A percentile compares a stretch with the other conserved stretches of the same genome.
These are phyloP conservation scores for Eudorina sp. DNA, from an alignment of 139 green algal species.

Conservation along the genomic window DNA sequence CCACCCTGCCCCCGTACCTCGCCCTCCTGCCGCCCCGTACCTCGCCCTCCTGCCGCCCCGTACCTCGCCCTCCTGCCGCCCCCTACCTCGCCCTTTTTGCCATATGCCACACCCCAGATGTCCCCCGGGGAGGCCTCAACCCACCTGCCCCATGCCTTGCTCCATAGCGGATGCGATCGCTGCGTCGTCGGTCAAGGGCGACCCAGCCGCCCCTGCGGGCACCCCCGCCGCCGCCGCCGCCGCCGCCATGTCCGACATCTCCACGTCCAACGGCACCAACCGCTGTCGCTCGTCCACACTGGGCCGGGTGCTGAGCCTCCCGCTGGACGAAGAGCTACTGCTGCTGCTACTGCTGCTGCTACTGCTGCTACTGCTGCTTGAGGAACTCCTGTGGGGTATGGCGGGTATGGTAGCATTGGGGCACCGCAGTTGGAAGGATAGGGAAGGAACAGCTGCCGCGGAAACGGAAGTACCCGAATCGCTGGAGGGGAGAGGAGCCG, in stretches of 20 bases:
- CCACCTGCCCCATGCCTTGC: not conserved
- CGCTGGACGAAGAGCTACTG: not conserved
- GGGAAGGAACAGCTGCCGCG: no score
- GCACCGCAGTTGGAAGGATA: not conserved
- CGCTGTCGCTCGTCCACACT: conserved; percentile 40
- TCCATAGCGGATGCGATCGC: conserved; percentile 5
- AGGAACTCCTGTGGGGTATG: conserved; percentile 9
- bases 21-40: not conserved
- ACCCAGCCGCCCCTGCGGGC: not conserved
- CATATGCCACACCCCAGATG: no score
- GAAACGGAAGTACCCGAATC: no score
- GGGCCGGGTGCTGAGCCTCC: not conserved
- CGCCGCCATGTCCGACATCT: not conserved
- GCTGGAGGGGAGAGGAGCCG: no score
- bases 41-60: not conserved
- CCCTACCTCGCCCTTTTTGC: not conserved
- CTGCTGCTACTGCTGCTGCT: conserved; percentile 33
- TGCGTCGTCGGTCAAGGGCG: not conserved
- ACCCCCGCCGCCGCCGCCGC: not conserved
- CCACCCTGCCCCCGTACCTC: not conserved
- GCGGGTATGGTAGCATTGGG: not conserved
- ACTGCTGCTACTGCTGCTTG: conserved; percentile 21
- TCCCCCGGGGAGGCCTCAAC: no score
- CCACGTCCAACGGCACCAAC: not conserved
- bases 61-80: not conserved